Conservation (phyloP, 1,284 basidiomycete genomes). For the Pholiota adiposa region DNA sequence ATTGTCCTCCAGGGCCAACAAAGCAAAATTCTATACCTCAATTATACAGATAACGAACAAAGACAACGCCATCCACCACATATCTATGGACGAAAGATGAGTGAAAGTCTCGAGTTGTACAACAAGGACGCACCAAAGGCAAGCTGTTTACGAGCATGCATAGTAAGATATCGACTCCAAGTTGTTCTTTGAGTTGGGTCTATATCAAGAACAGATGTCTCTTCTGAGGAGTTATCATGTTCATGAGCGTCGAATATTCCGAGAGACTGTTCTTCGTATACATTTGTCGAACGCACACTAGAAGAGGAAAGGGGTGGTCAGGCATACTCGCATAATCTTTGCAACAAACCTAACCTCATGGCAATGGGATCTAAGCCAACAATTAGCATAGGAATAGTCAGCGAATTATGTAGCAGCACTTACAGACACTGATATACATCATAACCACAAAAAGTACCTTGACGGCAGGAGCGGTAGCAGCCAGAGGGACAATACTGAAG, state of each 20-base stretch:
- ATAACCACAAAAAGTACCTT: conserved; percentile 88
- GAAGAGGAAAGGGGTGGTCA: conserved; percentile 10
- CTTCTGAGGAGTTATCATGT: conserved; percentile 48
- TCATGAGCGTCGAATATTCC: conserved; percentile 67
- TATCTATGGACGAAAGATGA: conserved; percentile 53
- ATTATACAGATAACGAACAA: conserved; percentile 87
- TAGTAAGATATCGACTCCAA: conserved; percentile 78
- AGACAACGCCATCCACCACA: conserved; percentile 87
- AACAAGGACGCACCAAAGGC: conserved; percentile 69
- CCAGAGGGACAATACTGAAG: conserved; percentile 76
- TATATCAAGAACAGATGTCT: conserved; percentile 38
- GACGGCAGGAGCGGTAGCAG: conserved; percentile 81
- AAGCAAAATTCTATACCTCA: conserved; percentile 53
- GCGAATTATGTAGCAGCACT: conserved; percentile 33
- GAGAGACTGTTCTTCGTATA: conserved; percentile 91
- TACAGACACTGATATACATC: conserved; percentile 86
- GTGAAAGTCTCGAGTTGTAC: background rate
- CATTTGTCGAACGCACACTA: conserved; percentile 96
- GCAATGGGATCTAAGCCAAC: conserved; percentile 75
- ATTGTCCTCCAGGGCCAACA: background rate
- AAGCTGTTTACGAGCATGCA: conserved; percentile 86
- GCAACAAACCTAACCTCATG: conserved; percentile 52
- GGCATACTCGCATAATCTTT: background rate
- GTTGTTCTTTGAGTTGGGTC: conserved; percentile 57
- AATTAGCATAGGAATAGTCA: conserved; percentile 3